These are phyloP conservation scores for Coelastrella sp. DNA, from an alignment of 139 green algal species.

Conservation along the genomic window DNA sequence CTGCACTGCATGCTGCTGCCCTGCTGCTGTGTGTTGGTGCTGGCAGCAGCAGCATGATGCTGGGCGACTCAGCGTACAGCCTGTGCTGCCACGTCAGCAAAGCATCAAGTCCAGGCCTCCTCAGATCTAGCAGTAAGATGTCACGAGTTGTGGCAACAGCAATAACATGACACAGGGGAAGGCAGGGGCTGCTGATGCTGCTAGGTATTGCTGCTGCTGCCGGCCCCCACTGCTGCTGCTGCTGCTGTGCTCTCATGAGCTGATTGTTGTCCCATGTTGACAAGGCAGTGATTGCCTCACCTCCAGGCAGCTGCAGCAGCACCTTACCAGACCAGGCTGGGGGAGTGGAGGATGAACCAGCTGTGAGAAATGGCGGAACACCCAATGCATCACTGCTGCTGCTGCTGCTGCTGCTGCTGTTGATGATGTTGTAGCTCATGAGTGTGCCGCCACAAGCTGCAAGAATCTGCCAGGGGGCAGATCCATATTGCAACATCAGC, in stretches of 20 bases:
- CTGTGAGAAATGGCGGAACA: not conserved
- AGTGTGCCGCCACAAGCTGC: conserved; percentile 28
- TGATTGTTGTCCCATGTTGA: not conserved
- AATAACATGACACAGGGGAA: not conserved
- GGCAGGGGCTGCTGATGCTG: not conserved
- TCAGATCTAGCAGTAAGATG: conserved; percentile 32
- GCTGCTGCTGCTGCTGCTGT: conserved; percentile 18
- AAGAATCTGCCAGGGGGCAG: conserved; percentile 15
- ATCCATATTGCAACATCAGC: conserved; percentile 22
- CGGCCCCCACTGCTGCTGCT: not conserved
- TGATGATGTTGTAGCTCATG: conserved; percentile 9
- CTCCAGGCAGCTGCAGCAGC: conserved; percentile 39
- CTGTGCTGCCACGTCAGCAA: conserved; percentile 34
- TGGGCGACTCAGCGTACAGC: not conserved
- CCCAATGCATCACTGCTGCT: conserved; percentile 26
- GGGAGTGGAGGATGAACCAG: not conserved
- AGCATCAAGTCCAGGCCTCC: conserved; percentile 9
- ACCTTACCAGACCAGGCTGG: not conserved
- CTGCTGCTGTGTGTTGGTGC: conserved; percentile 4
- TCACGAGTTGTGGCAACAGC: conserved; percentile 2
- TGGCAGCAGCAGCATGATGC: conserved; percentile 34
- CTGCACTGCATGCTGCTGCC: not conserved
- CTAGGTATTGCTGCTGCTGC: conserved; percentile 11
- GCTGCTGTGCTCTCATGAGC: conserved; percentile 5
- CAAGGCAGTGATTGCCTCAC: conserved; percentile 10